Percentiles rank a stretch among this genome's conserved stretches.
Evolutionary conservation across 257 asterid genomes (phyloP).

Genomic region (Hygrophila difformis): DNA sequence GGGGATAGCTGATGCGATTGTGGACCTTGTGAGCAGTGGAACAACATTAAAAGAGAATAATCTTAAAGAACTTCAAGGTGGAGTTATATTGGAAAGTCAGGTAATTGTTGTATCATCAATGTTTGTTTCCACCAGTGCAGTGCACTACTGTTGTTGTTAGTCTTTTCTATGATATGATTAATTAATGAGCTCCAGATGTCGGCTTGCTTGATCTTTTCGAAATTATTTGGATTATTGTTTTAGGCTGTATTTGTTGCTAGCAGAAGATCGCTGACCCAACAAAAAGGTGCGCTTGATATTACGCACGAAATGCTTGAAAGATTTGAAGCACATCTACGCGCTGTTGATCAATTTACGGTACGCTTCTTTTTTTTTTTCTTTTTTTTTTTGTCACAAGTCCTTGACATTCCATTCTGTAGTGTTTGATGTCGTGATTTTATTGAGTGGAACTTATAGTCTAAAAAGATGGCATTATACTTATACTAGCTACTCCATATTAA

Average conservation of each 20-base stretch:
- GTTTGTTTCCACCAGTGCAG: background rate
- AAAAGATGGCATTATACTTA: too few relatives aligned
- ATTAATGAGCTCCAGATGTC: too few relatives aligned
- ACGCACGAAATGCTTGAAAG: slow-evolving; percentile 97
- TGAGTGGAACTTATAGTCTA: too few relatives aligned
- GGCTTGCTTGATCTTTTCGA: background rate
- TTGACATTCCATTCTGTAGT: too few relatives aligned
- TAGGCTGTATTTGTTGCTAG: slow-evolving; percentile 96
- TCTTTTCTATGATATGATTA: too few relatives aligned
- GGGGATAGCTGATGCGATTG: slow-evolving; percentile 99
- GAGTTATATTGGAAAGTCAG: slow-evolving; percentile 90
- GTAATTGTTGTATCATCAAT: slow-evolving; percentile 21
- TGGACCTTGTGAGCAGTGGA: slow-evolving; percentile 99
- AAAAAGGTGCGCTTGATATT: slow-evolving; percentile 69
- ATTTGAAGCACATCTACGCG: slow-evolving; percentile 89
- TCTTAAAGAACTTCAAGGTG: slow-evolving; percentile 91
- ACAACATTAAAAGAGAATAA: slow-evolving; percentile 87
- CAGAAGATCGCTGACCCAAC: slow-evolving; percentile 67
- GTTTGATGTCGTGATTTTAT: too few relatives aligned
- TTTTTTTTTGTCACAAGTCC: too few relatives aligned
- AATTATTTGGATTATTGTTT: slow-evolving; percentile 10
- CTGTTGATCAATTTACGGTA: slow-evolving; percentile 85
- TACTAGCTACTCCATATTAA: too few relatives aligned
- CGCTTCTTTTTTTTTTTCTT: slow-evolving; percentile 8
- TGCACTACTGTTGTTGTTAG: background rate